These are phyloP conservation scores for Chamaecyparis obtusa DNA, from an alignment of 75 land plant species.

Conservation along the genomic window DNA sequence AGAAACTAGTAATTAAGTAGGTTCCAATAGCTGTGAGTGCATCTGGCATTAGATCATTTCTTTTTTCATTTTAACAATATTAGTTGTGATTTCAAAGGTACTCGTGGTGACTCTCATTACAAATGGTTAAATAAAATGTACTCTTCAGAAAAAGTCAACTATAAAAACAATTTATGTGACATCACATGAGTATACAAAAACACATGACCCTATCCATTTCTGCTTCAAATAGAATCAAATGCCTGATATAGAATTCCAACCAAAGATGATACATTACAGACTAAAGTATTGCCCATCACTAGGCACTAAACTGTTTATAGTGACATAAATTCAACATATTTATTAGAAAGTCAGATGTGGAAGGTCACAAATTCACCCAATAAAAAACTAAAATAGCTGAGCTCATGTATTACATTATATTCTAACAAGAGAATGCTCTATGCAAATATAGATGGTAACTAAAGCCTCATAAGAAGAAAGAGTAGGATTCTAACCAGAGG, in stretches of 20 bases:
- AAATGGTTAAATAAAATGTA: too few species aligned
- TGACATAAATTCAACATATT: neutral
- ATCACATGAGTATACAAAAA: neutral
- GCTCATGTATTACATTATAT: neutral
- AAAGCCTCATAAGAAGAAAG: neutral
- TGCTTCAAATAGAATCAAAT: neutral
- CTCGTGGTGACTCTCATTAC: too few species aligned
- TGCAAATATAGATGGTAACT: neutral
- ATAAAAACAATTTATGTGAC: too few species aligned
- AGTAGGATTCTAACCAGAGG: slow-evolving; percentile 45
- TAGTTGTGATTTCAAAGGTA: too few species aligned
- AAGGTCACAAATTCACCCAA: neutral
- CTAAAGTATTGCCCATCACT: neutral
- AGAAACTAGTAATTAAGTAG: too few species aligned
- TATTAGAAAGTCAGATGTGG: neutral
- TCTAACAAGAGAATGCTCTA: neutral
- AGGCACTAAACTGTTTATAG: neutral
- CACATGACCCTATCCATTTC: neutral
- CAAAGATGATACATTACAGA: neutral
- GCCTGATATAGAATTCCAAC: neutral
- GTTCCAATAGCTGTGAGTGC: too few species aligned
- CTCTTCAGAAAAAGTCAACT: too few species aligned
- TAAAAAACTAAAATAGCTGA: neutral
- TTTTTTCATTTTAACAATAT: too few species aligned
- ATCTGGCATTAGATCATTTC: too few species aligned